phyloP scores from a whole-genome alignment of 768 basidiomycete species.

The Phanerodontia chrysosporium region DNA sequence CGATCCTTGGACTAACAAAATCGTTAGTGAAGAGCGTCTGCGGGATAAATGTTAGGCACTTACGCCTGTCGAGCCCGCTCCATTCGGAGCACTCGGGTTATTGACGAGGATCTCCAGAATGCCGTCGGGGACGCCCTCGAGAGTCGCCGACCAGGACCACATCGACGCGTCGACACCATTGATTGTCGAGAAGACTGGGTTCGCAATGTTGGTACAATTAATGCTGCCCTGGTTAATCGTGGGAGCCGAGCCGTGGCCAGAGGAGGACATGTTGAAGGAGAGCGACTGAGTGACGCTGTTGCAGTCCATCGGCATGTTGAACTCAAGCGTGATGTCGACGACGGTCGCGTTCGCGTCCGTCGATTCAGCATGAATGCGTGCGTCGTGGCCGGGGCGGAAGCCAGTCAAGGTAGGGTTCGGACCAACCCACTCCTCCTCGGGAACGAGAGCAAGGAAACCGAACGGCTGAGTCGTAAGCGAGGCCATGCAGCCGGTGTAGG shows the following conservation, averaged over 20 bases:
- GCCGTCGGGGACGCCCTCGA: slow-evolving; percentile 77
- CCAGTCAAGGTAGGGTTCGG: slow-evolving; percentile 72
- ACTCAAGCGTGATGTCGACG: slow-evolving; percentile 71
- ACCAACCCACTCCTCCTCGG: slow-evolving; percentile 57
- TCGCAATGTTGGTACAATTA: slow-evolving; percentile 44
- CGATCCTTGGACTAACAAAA: slow-evolving; percentile 59
- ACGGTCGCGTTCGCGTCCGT: slow-evolving; percentile 50
- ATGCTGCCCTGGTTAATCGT: slow-evolving; percentile 41
- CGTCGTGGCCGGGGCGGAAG: slow-evolving; percentile 85
- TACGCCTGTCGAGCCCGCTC: slow-evolving; percentile 49
- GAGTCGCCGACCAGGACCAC: slow-evolving; percentile 74
- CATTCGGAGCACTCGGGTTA: slow-evolving; percentile 41
- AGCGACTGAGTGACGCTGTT: slow-evolving; percentile 58
- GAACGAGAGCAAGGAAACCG: slow-evolving; percentile 82
- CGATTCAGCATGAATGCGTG: slow-evolving; percentile 50
- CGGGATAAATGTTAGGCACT: slow-evolving; percentile 21
- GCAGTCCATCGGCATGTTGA: slow-evolving; percentile 76
- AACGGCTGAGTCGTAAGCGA: slow-evolving; percentile 65
- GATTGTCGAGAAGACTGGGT: slow-evolving; percentile 46
- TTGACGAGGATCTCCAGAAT: slow-evolving; percentile 69
- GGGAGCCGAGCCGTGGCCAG: slow-evolving; percentile 55
- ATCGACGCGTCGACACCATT: slow-evolving; percentile 51
- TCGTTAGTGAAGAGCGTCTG: background rate
- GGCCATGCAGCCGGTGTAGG: slow-evolving; percentile 72
- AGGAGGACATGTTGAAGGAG: slow-evolving; percentile 65